Conservation (phyloP, 495 filamentous ascomycete genomes). For the Xylaria intraflava region DNA sequence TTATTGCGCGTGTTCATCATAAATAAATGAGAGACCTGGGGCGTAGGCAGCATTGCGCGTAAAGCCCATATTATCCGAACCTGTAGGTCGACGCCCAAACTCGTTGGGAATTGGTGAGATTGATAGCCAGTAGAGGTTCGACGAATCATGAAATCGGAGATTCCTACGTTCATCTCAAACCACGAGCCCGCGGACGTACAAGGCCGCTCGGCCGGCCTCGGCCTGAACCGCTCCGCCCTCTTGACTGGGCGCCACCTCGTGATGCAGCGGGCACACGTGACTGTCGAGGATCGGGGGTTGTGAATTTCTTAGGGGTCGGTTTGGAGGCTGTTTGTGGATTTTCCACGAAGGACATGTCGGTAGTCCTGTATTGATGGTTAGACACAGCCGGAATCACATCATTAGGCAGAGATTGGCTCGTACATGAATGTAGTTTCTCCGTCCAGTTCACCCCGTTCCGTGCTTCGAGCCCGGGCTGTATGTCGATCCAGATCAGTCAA, state of each 20-base stretch:
- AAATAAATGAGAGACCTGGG: neutral
- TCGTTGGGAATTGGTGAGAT: neutral
- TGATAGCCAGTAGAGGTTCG: neutral
- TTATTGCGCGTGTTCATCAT: too few species aligned
- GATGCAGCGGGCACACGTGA: slow-evolving; percentile 35
- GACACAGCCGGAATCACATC: neutral
- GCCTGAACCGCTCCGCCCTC: slow-evolving; percentile 19
- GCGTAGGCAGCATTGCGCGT: neutral
- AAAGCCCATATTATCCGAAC: neutral
- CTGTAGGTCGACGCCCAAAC: neutral
- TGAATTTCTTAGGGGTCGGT: slow-evolving; percentile 54
- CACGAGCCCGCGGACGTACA: slow-evolving; percentile 22
- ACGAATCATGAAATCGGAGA: neutral
- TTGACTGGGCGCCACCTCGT: slow-evolving; percentile 31
- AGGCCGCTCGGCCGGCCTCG: slow-evolving; percentile 27
- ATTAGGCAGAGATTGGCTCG: slow-evolving; percentile 22
- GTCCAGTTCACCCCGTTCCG: slow-evolving; percentile 29
- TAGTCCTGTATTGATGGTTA: slow-evolving; percentile 58
- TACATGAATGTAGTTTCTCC: slow-evolving; percentile 86
- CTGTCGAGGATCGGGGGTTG: slow-evolving; percentile 44
- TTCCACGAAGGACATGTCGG: slow-evolving; percentile 89
- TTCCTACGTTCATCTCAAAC: slow-evolving; percentile 19
- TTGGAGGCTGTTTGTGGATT: slow-evolving; percentile 71
- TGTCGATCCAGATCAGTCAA: neutral
- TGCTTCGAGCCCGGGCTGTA: slow-evolving; percentile 22